phyloP scores from a whole-genome alignment of 768 basidiomycete genomes.

The Hypholoma fasciculare region DNA sequence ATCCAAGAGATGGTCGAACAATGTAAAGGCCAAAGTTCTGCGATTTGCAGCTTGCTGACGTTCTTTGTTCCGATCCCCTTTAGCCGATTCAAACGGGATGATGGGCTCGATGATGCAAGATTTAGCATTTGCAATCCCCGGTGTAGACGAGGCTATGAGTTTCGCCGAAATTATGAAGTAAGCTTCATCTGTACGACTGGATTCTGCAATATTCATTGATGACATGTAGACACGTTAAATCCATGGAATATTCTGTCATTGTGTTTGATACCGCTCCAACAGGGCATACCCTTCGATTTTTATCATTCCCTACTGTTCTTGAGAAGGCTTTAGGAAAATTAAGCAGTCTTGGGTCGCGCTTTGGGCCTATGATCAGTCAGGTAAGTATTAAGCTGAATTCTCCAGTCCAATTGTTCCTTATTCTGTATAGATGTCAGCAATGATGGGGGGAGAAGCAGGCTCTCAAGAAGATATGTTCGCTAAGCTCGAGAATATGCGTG shows the following conservation, averaged over 20 bases:
- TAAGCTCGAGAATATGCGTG: slow-evolving; percentile 95
- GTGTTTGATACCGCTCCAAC: slow-evolving; percentile 99
- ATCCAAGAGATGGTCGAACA: slow-evolving; percentile 99
- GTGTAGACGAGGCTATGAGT: slow-evolving; percentile 99
- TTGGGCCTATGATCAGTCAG: slow-evolving; percentile 97
- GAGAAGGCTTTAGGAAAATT: slow-evolving; percentile 97
- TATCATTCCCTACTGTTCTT: slow-evolving; percentile 97
- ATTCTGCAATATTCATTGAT: slow-evolving; percentile 1
- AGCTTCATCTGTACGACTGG: slow-evolving; percentile 21
- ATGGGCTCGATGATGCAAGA: slow-evolving; percentile 99
- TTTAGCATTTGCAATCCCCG: slow-evolving; percentile 97
- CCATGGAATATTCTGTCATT: slow-evolving; percentile 99
- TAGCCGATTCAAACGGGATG: slow-evolving; percentile 87
- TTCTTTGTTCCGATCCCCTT: slow-evolving; percentile 4
- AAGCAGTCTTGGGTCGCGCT: slow-evolving; percentile 88
- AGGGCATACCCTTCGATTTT: slow-evolving; percentile 96
- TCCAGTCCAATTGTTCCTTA: not conserved
- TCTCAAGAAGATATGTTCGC: slow-evolving; percentile 99
- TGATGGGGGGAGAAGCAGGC: slow-evolving; percentile 92
- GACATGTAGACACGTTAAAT: slow-evolving; percentile 87
- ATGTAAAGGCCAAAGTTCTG: slow-evolving; percentile 51
- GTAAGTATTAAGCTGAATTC: slow-evolving; percentile 24
- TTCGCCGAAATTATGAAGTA: slow-evolving; percentile 99
- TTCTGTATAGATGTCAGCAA: slow-evolving; percentile 74
- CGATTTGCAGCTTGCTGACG: not conserved